Evolutionary conservation across 139 green algal genomes (phyloP), one percentile per base, ranked within the genome.

Genomic region (Chlorella sp.): DNA sequence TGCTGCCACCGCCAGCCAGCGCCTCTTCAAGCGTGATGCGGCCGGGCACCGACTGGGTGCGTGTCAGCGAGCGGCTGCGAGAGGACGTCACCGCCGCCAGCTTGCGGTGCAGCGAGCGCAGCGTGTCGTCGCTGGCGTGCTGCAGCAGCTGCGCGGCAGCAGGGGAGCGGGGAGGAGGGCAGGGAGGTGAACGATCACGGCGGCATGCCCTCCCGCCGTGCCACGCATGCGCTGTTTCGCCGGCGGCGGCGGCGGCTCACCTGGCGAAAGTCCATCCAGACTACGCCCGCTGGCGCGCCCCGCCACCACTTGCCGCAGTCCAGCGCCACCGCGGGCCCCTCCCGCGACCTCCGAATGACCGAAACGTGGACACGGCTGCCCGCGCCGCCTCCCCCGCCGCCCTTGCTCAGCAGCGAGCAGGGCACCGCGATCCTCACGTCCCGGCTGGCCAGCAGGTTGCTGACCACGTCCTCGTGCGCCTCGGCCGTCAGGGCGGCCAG

Each of bases 371-470:
- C 64, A 36, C 41, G 75, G 44, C 64, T 78, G 65, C 64, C 67
- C 30, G 44, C 25, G 9, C 11, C 64, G 39, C 32, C n/a, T n/a
- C n/a, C n/a, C n/a, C n/a, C 68, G 44, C 65, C 60, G 16, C 38
- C 65, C 30, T 76, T 76, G 65, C 65, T 76, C 16, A 85, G 65
- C 32, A 76, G n/a, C n/a, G 41, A 55, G 80, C 80, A 85, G 9
- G 80, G 80, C 20, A 85, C 80, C 30, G 80, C 64, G 38, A 78
- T 85, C 30, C 51, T 32, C 23, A 85, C 47, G 11, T 78, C 80
- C 28, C 39, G 68, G 44, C 34, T 38, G 47, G 30, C 76, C 6
- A 55, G n/a, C 34, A 85, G 65, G 28, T 78, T 32, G 28, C 20
- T 41, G 30, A 74, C 1, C 26, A 84, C 62, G 2, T 30, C 78